phyloP scores from a whole-genome alignment of 2,329 filamentous ascomycete species.

The Fusarium robinianum region DNA sequence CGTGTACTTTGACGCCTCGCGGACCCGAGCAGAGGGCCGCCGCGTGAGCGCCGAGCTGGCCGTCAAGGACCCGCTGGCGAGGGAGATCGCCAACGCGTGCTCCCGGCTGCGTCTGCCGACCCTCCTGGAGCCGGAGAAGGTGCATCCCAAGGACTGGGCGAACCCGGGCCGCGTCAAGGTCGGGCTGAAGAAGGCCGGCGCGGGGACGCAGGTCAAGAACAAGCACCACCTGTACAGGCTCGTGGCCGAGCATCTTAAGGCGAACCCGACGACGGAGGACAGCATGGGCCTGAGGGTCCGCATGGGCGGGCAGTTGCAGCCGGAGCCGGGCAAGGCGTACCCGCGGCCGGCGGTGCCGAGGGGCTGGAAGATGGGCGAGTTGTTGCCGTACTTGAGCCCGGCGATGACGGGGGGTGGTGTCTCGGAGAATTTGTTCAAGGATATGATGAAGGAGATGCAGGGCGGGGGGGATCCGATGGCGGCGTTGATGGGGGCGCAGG shows the following conservation, averaged over 20 bases:
- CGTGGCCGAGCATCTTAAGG: constrained; percentile 74
- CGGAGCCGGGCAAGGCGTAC: constrained; percentile 67
- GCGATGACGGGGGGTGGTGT: constrained; percentile 92
- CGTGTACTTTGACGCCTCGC: constrained; percentile 85
- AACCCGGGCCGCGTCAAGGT: constrained; percentile 92
- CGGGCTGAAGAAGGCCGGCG: constrained; percentile 56
- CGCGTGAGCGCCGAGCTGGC: constrained; percentile 75
- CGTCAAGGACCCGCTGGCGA: constrained; percentile 82
- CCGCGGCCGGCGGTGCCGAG: constrained; percentile 76
- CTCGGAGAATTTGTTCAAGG: constrained; percentile 90
- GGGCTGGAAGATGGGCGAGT: constrained; percentile 86
- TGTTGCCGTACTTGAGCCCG: constrained; percentile 85
- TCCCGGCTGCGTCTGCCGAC: constrained; percentile 70
- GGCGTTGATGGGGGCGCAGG: constrained; percentile 47
- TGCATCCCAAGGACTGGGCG: constrained; percentile 95
- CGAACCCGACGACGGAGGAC: constrained; percentile 76
- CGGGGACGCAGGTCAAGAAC: constrained; percentile 57
- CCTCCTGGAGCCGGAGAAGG: constrained; percentile 88
- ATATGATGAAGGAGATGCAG: constrained; percentile 95
- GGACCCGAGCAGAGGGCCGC: constrained; percentile 77
- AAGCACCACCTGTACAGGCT: constrained; percentile 89
- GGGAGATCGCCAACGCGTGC: constrained; percentile 87
- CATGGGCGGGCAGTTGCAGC: constrained; percentile 71
- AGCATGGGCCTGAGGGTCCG: constrained; percentile 69
- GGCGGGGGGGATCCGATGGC: constrained; percentile 52